Evolutionary conservation across 257 asterid genomes (phyloP).

Genomic region (Nicotiana obtusifolia): DNA sequence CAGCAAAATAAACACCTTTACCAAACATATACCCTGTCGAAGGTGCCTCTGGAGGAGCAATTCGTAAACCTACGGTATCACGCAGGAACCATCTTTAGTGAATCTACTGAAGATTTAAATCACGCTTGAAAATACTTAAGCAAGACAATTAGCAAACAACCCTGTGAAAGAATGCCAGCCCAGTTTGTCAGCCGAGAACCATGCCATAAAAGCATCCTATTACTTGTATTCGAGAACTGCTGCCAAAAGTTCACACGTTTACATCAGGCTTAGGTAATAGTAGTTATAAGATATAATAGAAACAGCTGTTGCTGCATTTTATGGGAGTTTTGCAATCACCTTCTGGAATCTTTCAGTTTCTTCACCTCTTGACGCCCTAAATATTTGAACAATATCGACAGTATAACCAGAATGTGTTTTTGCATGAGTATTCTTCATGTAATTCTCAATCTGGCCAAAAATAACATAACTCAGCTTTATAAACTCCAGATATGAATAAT

Average conservation of each 20-base stretch:
- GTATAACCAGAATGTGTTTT: slow-evolving; percentile 66
- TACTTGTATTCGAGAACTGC: slow-evolving; percentile 55
- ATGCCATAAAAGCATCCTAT: slow-evolving; percentile 96
- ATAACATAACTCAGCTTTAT: not conserved
- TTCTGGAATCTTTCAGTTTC: slow-evolving; percentile 66
- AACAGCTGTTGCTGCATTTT: not conserved
- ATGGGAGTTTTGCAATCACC: slow-evolving; percentile 30
- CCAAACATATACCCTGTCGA: slow-evolving; percentile 95
- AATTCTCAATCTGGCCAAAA: slow-evolving; percentile 57
- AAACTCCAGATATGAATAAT: not conserved
- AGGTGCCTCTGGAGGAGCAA: slow-evolving; percentile 99
- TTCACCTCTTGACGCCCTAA: slow-evolving; percentile 72
- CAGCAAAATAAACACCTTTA: slow-evolving; percentile 96
- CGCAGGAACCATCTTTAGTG: not conserved
- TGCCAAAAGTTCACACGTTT: slow-evolving; percentile 10
- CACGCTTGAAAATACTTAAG: not conserved
- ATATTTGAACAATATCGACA: slow-evolving; percentile 66
- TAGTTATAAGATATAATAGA: not conserved
- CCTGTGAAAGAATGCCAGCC: slow-evolving; percentile 94
- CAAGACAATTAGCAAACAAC: slow-evolving; percentile 24
- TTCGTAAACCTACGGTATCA: slow-evolving; percentile 60
- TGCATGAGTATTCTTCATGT: slow-evolving; percentile 85
- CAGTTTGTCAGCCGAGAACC: slow-evolving; percentile 96
- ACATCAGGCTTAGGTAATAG: slow-evolving; percentile 5
- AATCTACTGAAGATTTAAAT: not conserved